A percentile compares a stretch with the other conserved stretches of the same genome.
These are phyloP conservation scores for Colletotrichum sp. DNA, from an alignment of 2,329 filamentous ascomycete genomes.

Conservation along the genomic window DNA sequence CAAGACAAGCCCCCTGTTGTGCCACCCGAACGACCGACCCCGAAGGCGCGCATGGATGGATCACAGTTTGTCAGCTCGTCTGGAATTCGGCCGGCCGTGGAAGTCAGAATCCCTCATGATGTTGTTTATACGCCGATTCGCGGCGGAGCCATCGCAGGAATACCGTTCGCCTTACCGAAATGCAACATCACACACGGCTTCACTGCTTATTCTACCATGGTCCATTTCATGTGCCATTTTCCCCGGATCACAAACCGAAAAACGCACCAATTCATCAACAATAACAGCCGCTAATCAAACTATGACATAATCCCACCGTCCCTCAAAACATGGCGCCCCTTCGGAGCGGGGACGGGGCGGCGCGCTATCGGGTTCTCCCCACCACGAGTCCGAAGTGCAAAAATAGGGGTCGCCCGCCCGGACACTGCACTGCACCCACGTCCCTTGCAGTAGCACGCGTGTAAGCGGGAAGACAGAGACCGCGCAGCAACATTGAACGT, in stretches of 20 bases:
- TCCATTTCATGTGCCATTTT: fast-evolving
- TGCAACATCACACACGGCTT: not conserved
- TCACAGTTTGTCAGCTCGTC: not conserved
- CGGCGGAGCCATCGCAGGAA: not conserved
- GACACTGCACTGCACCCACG: not conserved
- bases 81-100: not conserved
- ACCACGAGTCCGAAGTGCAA: not conserved
- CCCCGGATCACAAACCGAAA: not conserved
- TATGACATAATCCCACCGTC: not conserved
- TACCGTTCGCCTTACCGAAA: fast-evolving
- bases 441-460: not conserved
- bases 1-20: not conserved
- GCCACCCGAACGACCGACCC: not conserved
- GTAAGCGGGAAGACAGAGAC: not conserved
- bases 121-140: not conserved
- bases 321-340: not conserved
- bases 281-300: not conserved
- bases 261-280: not conserved
- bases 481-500: not conserved
- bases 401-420: not conserved
- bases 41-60: not conserved
- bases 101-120: not conserved
- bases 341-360: not conserved
- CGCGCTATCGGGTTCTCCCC: constrained; percentile 1
- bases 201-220: not conserved